phyloP scores from a whole-genome alignment of 2,329 filamentous ascomycete species.

The Ceratocystis ficicola region DNA sequence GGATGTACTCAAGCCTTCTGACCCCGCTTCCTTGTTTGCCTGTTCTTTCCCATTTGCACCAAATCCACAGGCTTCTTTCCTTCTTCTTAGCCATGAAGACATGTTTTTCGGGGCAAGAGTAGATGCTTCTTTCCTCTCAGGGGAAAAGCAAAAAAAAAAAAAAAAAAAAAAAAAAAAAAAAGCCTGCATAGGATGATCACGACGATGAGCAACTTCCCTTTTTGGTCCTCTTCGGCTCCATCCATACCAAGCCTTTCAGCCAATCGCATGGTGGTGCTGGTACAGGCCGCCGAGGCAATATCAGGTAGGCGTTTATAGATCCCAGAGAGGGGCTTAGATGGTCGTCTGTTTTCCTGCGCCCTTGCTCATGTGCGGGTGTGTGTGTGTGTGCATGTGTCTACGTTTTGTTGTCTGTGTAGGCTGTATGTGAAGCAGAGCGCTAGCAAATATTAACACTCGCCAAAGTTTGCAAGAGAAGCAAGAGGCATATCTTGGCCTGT shows the following conservation, averaged over 20 bases:
- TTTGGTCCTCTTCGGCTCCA: neutral
- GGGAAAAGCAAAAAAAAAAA: neutral
- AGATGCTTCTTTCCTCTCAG: too few species aligned
- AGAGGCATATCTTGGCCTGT: constrained; percentile 1
- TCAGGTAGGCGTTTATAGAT: too few species aligned
- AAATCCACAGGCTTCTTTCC: too few species aligned
- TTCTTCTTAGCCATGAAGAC: too few species aligned
- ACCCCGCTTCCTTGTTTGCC: neutral
- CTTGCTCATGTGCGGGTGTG: too few species aligned
- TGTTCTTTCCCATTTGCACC: neutral
- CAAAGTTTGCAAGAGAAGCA: neutral
- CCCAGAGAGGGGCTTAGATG: too few species aligned
- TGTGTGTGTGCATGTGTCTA: too few species aligned
- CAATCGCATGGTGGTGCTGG: neutral
- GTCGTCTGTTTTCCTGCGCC: too few species aligned
- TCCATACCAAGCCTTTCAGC: neutral
- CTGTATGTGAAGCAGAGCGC: neutral
- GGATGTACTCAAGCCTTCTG: neutral
- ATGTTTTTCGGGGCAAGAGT: too few species aligned
- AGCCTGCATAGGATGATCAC: neutral
- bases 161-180: neutral
- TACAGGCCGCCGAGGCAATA: neutral
- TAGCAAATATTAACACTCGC: neutral
- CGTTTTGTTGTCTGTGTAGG: too few species aligned
- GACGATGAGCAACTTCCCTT: constrained; percentile 1